Evolutionary conservation across 352 stramenopile genomes (phyloP).

Genomic region (Blastocystis sp.): DNA sequence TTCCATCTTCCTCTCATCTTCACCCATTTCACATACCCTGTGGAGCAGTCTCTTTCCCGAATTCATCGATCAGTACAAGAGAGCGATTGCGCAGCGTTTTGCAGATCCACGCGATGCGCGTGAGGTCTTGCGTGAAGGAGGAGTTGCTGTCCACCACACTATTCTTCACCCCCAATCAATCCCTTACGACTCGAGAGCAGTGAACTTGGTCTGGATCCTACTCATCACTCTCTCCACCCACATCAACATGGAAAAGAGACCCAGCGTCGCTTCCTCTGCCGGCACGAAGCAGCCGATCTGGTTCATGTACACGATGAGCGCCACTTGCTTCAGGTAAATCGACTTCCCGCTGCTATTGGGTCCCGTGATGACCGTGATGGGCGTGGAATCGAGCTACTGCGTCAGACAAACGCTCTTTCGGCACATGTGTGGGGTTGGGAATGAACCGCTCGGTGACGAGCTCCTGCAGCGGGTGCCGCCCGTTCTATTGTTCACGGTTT

Average conservation of each 20-base stretch:
- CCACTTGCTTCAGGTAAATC: conserved; percentile 48
- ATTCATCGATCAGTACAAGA: conserved; percentile 30
- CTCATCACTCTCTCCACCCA: background rate
- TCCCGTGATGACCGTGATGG: conserved; percentile 33
- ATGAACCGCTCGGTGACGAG: conserved; percentile 59
- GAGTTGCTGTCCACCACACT: conserved; percentile 33
- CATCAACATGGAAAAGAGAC: conserved; percentile 71
- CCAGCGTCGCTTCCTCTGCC: conserved; percentile 73
- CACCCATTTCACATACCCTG: background rate
- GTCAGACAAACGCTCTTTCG: too few relatives aligned
- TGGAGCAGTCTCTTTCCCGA: conserved; percentile 48
- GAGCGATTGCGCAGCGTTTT: background rate
- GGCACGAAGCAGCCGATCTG: conserved; percentile 78
- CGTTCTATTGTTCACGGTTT: conserved; percentile 17
- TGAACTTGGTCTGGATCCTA: conserved; percentile 53
- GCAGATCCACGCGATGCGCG: conserved; percentile 15
- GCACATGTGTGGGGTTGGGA: conserved; percentile 14
- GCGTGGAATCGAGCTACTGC: too few relatives aligned
- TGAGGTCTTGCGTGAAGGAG: conserved; percentile 65
- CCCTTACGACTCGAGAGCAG: conserved; percentile 18
- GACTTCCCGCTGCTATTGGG: conserved; percentile 66
- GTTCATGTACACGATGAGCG: conserved; percentile 74
- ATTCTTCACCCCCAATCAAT: background rate
- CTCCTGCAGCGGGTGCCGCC: conserved; percentile 49
- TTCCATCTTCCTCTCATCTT: conserved; percentile 16